phyloP scores from a whole-genome alignment of 345 rosid species.

The Eutrema japonicum region DNA sequence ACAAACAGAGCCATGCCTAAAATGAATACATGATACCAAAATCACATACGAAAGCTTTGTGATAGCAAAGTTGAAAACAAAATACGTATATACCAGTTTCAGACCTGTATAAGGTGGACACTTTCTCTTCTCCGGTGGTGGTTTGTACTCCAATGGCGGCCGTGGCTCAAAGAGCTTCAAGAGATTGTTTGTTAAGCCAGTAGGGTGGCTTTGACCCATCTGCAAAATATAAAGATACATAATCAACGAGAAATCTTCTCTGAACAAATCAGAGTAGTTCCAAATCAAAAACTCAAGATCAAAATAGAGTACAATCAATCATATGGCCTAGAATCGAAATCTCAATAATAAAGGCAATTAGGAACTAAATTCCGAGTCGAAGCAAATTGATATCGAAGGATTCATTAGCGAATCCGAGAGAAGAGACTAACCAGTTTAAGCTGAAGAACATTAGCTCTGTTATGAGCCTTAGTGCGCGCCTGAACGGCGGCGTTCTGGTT shows the following conservation, averaged over 20 bases:
- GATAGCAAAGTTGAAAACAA: neutral
- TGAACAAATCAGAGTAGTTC: neutral
- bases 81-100: neutral
- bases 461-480: conserved; percentile 80
- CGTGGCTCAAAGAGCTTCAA: conserved; percentile 94
- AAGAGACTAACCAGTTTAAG: conserved; percentile 73
- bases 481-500: conserved; percentile 83
- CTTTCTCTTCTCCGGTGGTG: conserved; percentile 91
- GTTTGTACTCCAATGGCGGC: conserved; percentile 77
- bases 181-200: conserved; percentile 81
- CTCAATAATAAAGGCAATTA: neutral
- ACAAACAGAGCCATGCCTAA: conserved; percentile 89
- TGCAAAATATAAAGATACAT: conserved; percentile 43
- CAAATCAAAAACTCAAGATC: neutral
- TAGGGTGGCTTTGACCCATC: conserved; percentile 97
- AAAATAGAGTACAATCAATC: neutral
- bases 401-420: neutral
- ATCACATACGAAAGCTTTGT: neutral
- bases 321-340: neutral
- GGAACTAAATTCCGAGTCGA: neutral
- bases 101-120: conserved; percentile 75
- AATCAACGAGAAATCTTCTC: conserved; percentile 1
- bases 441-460: conserved; percentile 91
- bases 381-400: neutral
- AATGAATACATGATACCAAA: neutral